Conservation (phyloP, 2,329 filamentous ascomycete species). For the Talaromyces verruculosus region DNA sequence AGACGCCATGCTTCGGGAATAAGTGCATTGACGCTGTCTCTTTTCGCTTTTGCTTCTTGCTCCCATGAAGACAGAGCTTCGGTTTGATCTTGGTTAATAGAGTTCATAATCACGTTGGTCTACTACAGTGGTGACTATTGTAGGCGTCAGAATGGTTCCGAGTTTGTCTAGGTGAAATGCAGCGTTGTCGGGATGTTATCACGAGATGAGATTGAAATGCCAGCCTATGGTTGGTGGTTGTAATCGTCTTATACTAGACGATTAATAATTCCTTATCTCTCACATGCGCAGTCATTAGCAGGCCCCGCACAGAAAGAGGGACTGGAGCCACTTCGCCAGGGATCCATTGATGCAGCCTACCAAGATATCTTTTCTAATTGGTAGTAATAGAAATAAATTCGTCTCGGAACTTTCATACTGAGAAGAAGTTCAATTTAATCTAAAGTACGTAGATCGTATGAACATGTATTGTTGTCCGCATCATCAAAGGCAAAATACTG, state of each 20-base stretch:
- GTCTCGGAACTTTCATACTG: background rate
- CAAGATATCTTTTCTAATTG: background rate
- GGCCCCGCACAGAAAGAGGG: constrained; percentile 6
- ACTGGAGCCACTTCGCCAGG: background rate
- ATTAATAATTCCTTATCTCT: background rate
- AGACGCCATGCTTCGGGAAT: constrained; percentile 14
- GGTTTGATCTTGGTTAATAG: background rate
- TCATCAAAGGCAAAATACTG: too few species aligned
- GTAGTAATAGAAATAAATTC: background rate
- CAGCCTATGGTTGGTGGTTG: background rate
- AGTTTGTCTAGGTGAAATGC: background rate
- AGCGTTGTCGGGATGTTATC: background rate
- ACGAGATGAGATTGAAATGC: background rate
- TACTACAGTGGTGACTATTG: background rate
- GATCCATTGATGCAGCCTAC: background rate
- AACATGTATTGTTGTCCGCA: background rate
- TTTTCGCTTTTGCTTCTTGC: background rate
- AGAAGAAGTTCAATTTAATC: background rate
- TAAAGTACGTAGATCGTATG: background rate
- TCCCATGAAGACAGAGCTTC: background rate
- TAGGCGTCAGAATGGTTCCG: background rate
- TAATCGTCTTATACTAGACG: too few species aligned
- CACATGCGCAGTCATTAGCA: background rate
- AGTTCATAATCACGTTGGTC: background rate
- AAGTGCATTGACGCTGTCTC: background rate